Conservation (phyloP, 345 rosid species). For the thale cress (Arabidopsis thaliana) region DNA sequence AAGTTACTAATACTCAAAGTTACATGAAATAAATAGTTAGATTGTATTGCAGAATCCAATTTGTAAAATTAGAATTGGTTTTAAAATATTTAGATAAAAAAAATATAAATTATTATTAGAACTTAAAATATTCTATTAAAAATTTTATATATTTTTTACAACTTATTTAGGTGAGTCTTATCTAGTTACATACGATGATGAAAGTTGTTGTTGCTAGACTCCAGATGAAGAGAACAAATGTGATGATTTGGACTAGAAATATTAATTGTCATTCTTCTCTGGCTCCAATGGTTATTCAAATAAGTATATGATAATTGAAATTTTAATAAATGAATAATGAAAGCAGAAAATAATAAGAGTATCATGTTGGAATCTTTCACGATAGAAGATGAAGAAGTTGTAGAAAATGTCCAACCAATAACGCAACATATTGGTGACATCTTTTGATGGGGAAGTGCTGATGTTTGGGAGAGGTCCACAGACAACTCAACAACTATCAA, state of each 20-base stretch:
- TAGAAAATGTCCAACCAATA: slow-evolving; percentile 33
- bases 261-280: slow-evolving; percentile 23
- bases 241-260: slow-evolving; percentile 29
- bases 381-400: background rate
- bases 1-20: too few species aligned
- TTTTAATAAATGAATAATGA: slow-evolving; percentile 13
- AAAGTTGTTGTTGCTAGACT: background rate
- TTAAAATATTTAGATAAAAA: too few species aligned
- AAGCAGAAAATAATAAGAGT: background rate
- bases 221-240: slow-evolving; percentile 18
- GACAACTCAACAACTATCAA: background rate
- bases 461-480: slow-evolving; percentile 32
- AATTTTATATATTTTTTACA: too few species aligned
- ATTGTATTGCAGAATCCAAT: too few species aligned
- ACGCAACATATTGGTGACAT: slow-evolving; percentile 34
- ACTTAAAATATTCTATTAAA: too few species aligned
- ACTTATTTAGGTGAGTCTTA: too few species aligned
- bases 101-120: too few species aligned
- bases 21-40: too few species aligned
- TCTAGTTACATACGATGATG: too few species aligned
- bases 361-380: slow-evolving; percentile 16
- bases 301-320: background rate
- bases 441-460: slow-evolving; percentile 35
- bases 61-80: too few species aligned
- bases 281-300: slow-evolving; percentile 12